Evolutionary conservation across 345 rosid species (phyloP).

Genomic region (Angophora floribunda): DNA sequence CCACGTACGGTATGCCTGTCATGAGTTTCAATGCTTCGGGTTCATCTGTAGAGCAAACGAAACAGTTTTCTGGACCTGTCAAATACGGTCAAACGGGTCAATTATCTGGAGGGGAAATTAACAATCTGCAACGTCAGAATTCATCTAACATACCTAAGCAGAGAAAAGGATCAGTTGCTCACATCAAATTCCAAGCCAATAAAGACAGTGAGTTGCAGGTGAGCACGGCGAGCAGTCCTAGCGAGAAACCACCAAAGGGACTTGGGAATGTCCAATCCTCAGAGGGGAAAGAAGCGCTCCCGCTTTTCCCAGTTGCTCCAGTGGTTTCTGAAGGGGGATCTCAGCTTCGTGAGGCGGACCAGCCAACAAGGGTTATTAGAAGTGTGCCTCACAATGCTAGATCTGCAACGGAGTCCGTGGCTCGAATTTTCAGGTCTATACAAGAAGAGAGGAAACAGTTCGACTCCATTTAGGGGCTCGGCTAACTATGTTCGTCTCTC

Average conservation of each 20-base stretch:
- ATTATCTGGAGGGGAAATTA: constrained; percentile 21
- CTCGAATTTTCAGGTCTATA: constrained; percentile 80
- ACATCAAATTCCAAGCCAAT: constrained; percentile 15
- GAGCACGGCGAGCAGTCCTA: constrained; percentile 43
- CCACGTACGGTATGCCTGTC: constrained; percentile 51
- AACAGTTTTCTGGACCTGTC: constrained; percentile 20
- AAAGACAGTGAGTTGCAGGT: constrained; percentile 34
- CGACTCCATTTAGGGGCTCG: constrained; percentile 13
- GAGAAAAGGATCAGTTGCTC: constrained; percentile 19
- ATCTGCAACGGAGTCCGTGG: constrained; percentile 76
- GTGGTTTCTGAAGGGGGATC: background rate
- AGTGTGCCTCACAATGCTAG: constrained; percentile 81
- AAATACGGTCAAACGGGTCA: constrained; percentile 14
- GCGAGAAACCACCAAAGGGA: constrained; percentile 8
- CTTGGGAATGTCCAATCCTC: constrained; percentile 1
- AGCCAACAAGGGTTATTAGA: constrained; percentile 49
- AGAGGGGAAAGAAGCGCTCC: constrained; percentile 20
- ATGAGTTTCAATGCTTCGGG: constrained; percentile 28
- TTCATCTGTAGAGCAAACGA: constrained; percentile 41
- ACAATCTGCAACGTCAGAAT: constrained; percentile 27
- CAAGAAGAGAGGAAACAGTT: constrained; percentile 69
- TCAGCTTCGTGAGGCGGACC: constrained; percentile 12
- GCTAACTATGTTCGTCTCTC: background rate
- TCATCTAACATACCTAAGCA: constrained; percentile 13
- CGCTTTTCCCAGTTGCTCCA: constrained; percentile 7